A percentile compares a stretch with the other conserved stretches of the same genome.
phyloP scores from a whole-genome alignment of 1,139 yeast species.

The Candida sanyaensis region DNA sequence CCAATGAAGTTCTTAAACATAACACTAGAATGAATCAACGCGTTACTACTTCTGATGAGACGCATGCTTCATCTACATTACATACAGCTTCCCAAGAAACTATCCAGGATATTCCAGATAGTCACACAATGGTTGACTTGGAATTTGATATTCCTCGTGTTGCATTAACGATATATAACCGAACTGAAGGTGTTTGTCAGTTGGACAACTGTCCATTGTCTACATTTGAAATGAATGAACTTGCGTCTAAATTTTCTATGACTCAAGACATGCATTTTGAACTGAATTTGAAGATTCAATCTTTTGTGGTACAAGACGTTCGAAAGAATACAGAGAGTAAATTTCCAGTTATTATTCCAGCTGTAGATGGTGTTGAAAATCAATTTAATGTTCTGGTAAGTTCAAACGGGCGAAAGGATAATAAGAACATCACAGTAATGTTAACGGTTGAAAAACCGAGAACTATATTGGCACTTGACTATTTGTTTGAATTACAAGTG shows the following conservation, averaged over 20 bases:
- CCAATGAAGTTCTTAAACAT: constrained; percentile 47
- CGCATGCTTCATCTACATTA: neutral
- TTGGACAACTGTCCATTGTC: constrained; percentile 49
- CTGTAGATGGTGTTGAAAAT: constrained; percentile 57
- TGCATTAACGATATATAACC: constrained; percentile 63
- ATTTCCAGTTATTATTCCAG: constrained; percentile 81
- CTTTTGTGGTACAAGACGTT: constrained; percentile 79
- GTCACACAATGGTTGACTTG: constrained; percentile 47
- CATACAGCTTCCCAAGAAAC: neutral
- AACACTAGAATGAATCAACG: constrained; percentile 16
- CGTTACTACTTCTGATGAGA: neutral
- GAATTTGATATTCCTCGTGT: constrained; percentile 62
- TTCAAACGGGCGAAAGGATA: constrained; percentile 42
- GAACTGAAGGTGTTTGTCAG: constrained; percentile 44
- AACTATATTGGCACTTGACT: constrained; percentile 82
- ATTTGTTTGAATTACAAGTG: constrained; percentile 71
- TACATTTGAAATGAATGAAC: constrained; percentile 61
- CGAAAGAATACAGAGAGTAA: constrained; percentile 63
- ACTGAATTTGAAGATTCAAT: constrained; percentile 63
- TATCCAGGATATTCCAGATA: constrained; percentile 18
- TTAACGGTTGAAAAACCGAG: constrained; percentile 80
- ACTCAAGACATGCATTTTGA: constrained; percentile 57
- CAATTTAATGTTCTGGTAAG: constrained; percentile 67
- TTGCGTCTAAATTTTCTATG: constrained; percentile 53
- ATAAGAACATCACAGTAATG: constrained; percentile 50